phyloP scores from a whole-genome alignment of 2,329 filamentous ascomycete genomes.

The Colletotrichum orchidophilum region DNA sequence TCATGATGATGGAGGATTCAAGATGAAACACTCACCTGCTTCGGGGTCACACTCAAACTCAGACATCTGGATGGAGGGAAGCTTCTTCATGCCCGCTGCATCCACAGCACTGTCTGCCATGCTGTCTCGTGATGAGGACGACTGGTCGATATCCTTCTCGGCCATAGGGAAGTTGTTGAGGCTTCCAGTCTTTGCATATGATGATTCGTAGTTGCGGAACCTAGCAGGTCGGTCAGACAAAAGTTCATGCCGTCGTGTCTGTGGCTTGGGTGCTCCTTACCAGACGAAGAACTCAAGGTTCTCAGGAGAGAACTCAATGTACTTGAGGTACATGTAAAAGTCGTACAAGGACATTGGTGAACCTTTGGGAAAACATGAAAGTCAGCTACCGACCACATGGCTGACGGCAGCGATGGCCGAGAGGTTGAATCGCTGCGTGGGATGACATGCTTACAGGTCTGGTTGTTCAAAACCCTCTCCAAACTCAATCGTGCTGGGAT shows the following conservation, averaged over 20 bases:
- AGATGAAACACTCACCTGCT: conserved; percentile 40
- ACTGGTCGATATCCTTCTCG: conserved; percentile 22
- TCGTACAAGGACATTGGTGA: conserved; percentile 60
- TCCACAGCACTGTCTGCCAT: conserved; percentile 9
- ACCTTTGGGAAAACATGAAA: conserved; percentile 39
- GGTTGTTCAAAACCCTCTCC: conserved; percentile 57
- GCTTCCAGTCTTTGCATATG: conserved; percentile 34
- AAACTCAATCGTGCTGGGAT: conserved; percentile 52
- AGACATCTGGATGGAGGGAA: conserved; percentile 32
- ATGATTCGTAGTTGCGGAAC: conserved; percentile 55
- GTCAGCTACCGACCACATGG: not conserved
- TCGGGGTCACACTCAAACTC: conserved; percentile 42
- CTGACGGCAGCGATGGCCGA: conserved; percentile 5
- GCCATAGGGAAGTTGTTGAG: conserved; percentile 20
- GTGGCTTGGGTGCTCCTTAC: conserved; percentile 40
- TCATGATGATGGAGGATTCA: not conserved
- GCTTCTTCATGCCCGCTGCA: conserved; percentile 20
- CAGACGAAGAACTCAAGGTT: conserved; percentile 61
- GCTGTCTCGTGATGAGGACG: conserved; percentile 6
- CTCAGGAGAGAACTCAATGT: conserved; percentile 58
- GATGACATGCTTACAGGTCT: conserved; percentile 48
- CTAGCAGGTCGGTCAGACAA: conserved; percentile 36
- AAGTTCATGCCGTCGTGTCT: fast-evolving
- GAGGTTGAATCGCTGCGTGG: not conserved
- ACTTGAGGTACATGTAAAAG: conserved; percentile 61